Base-by-base conservation (phyloP, 2,329 filamentous ascomycete genomes). In the Geosmithia flava region DNA sequence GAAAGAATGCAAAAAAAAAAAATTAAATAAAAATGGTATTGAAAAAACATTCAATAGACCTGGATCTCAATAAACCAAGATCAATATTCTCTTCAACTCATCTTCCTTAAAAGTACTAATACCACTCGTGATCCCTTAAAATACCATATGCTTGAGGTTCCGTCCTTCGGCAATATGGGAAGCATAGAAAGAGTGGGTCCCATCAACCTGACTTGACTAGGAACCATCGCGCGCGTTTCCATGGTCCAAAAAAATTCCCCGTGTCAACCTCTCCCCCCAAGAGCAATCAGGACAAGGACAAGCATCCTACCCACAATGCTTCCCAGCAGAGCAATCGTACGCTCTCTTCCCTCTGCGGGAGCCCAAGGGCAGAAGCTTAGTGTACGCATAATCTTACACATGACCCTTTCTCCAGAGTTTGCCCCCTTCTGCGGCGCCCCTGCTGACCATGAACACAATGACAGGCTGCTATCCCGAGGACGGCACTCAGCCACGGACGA, bases 241-340 rank as follows among this genome's bases (percentile, higher is more conserved):
- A 47, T 37, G 10, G 33, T 46, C 48, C 48, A 52, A 52, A 52
- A 49, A 53, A 52, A 52, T 52, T 48, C 37, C 51, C 49, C 29
- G 46, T 51, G 44, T 49, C 51, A 45, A 33, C 43, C 45, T 44
- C 50, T 41, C 41, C 47, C 11, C 30, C 6, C 20, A 43, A 30
- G 19, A 10, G 8, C 27, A 44, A 46, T 20, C 8, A 45, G n/a
- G 19, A 30, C 42, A 48, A 45, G 27, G 23, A 27, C 23, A 27
- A 27, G 23, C 23, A 4, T 27, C 23, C 16, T 51, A 56, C 58
- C 53, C 61, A 63, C 54, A 50, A 71, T 71, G 68, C 63, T 71
- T 58, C 66, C 68, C 49, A 69, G 68, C 52, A 66, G 68, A 67
- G 68, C 66, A 57, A 60, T 68, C 55, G 59, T 63, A 55, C 64